A percentile compares a stretch with the other conserved stretches of the same genome.
Conservation (phyloP, 2,329 filamentous ascomycete species). For the Cytospora chrysosperma region DNA sequence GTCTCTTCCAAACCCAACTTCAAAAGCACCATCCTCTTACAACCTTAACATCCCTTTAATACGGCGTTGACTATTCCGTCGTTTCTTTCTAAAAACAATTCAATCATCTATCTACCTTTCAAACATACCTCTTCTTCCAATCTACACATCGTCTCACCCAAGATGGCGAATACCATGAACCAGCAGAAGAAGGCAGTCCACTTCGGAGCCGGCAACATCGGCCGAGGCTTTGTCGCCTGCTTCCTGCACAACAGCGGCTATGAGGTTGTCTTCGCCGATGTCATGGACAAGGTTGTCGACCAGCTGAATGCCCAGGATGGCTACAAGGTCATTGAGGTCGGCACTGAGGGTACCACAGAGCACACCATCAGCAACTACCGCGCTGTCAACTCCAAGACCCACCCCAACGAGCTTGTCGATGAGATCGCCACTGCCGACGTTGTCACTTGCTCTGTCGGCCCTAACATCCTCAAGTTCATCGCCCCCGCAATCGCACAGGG, state of each 20-base stretch:
- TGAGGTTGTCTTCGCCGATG: slow-evolving; percentile 95
- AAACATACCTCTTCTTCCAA: background rate
- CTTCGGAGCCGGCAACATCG: slow-evolving; percentile 85
- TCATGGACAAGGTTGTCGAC: slow-evolving; percentile 80
- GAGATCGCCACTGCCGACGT: slow-evolving; percentile 86
- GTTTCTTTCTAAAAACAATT: background rate
- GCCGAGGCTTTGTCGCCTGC: slow-evolving; percentile 82
- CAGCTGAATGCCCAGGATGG: slow-evolving; percentile 70
- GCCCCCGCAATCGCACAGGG: slow-evolving; percentile 94
- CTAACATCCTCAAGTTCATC: slow-evolving; percentile 94
- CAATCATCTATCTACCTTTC: background rate
- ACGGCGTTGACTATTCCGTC: background rate
- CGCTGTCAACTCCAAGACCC: slow-evolving; percentile 89
- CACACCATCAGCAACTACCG: slow-evolving; percentile 93
- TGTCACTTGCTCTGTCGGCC: slow-evolving; percentile 95
- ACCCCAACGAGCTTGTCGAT: slow-evolving; percentile 77
- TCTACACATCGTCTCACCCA: slow-evolving; percentile 26
- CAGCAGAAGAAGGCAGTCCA: slow-evolving; percentile 66
- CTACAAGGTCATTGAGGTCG: slow-evolving; percentile 93
- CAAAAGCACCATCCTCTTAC: background rate
- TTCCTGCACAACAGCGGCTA: slow-evolving; percentile 94
- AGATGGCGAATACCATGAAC: slow-evolving; percentile 36
- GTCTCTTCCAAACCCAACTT: background rate
- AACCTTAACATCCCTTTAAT: background rate
- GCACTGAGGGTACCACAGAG: slow-evolving; percentile 74